Percentiles rank a stretch among this genome's conserved stretches.
phyloP scores from a whole-genome alignment of 2,329 filamentous ascomycete genomes.

The Stachybotrys chartarum region DNA sequence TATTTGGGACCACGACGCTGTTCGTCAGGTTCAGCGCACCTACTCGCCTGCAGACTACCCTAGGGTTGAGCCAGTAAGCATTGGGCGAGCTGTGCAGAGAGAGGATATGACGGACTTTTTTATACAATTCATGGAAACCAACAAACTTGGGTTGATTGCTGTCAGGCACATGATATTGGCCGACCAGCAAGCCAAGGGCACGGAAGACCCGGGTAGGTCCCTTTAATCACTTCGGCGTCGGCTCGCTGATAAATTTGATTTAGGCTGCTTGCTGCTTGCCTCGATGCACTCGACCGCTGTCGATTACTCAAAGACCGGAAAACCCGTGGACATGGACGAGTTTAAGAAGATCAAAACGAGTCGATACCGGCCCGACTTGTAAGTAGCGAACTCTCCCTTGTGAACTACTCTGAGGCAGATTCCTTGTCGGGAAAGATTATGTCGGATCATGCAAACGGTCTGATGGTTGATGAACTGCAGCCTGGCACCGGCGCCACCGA shows the following conservation, averaged over 20 bases:
- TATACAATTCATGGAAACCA: constrained; percentile 65
- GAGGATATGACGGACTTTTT: constrained; percentile 76
- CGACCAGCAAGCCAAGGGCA: constrained; percentile 48
- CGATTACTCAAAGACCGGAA: constrained; percentile 71
- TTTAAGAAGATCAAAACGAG: constrained; percentile 31
- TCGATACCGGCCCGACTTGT: constrained; percentile 48
- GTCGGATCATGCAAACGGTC: neutral
- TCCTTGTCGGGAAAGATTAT: neutral
- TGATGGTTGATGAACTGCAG: constrained; percentile 15
- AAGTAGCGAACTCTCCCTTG: constrained; percentile 16
- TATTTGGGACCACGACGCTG: constrained; percentile 58
- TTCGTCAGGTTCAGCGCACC: constrained; percentile 22
- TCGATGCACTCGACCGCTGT: constrained; percentile 63
- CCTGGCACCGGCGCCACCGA: constrained; percentile 36
- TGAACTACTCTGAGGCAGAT: neutral
- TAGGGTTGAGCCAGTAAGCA: constrained; percentile 43
- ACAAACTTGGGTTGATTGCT: constrained; percentile 60
- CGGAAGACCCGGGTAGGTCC: constrained; percentile 40
- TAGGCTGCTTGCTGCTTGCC: constrained; percentile 34
- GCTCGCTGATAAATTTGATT: neutral
- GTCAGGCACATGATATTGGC: constrained; percentile 57
- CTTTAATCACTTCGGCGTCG: constrained; percentile 3
- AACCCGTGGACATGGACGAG: constrained; percentile 40
- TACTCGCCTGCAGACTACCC: constrained; percentile 65
- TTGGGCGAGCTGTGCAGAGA: constrained; percentile 51